Evolutionary conservation across 179 eudicot species (phyloP).

Genomic region (Carnegiea gigantea): DNA sequence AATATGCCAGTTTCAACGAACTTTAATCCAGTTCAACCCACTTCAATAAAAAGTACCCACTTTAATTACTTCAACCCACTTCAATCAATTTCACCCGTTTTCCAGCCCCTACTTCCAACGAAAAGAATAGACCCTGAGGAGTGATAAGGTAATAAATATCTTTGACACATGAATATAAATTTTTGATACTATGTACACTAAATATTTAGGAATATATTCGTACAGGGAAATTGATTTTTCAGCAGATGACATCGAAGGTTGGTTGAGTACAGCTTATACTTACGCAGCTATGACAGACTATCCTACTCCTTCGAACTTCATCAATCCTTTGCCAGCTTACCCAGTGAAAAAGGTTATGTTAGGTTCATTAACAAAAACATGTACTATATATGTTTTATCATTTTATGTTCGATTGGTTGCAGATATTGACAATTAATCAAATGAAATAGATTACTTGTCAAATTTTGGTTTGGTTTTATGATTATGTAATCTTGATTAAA

Average conservation of each 20-base stretch:
- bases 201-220: neutral
- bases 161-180: too few species aligned
- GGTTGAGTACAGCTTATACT: slow-evolving; percentile 55
- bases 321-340: slow-evolving; percentile 69
- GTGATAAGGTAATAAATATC: too few species aligned
- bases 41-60: too few species aligned
- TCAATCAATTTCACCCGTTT: too few species aligned
- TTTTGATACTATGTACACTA: neutral
- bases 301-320: slow-evolving; percentile 79
- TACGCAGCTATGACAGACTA: slow-evolving; percentile 85
- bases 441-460: neutral
- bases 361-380: neutral
- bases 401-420: too few species aligned
- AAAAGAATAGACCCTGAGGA: too few species aligned
- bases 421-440: neutral
- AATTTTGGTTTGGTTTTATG: neutral
- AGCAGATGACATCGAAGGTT: slow-evolving; percentile 33
- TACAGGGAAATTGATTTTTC: slow-evolving; percentile 28
- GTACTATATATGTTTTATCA: too few species aligned
- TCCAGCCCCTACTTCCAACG: too few species aligned
- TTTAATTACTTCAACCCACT: too few species aligned
- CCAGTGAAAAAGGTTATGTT: slow-evolving; percentile 64
- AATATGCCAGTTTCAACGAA: too few species aligned
- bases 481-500: neutral
- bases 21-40: too few species aligned